Evolutionary conservation across 345 rosid species (phyloP).

Genomic region (Chamaenerion angustifolium): DNA sequence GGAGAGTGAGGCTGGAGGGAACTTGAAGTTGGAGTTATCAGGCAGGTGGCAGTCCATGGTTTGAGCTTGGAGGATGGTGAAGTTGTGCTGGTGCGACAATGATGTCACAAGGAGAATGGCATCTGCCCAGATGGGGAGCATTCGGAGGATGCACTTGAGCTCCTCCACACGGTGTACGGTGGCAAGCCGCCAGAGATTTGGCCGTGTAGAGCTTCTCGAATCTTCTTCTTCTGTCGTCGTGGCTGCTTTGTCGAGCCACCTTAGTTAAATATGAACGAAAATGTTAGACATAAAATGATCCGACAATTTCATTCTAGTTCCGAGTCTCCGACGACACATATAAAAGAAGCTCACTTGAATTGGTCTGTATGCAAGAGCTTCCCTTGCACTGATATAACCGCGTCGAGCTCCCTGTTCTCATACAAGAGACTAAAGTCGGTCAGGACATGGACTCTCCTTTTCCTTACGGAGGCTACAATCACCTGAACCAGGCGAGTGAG

Average conservation of each 20-base stretch:
- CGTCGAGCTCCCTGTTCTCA: slow-evolving; percentile 32
- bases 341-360: slow-evolving; percentile 27
- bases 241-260: slow-evolving; percentile 56
- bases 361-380: slow-evolving; percentile 43
- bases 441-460: slow-evolving; percentile 21
- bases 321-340: neutral
- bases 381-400: slow-evolving; percentile 31
- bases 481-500: slow-evolving; percentile 38
- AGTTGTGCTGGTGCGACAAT: too few relatives aligned
- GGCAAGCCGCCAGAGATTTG: slow-evolving; percentile 34
- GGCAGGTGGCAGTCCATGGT: too few relatives aligned
- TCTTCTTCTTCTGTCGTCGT: slow-evolving; percentile 25
- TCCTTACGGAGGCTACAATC: slow-evolving; percentile 32
- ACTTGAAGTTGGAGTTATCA: too few relatives aligned
- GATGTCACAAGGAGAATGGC: too few relatives aligned
- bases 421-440: slow-evolving; percentile 23
- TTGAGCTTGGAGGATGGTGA: too few relatives aligned
- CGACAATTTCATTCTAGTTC: too few relatives aligned
- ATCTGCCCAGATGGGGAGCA: too few relatives aligned
- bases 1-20: too few relatives aligned
- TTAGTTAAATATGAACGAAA: slow-evolving; percentile 5
- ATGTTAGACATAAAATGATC: too few relatives aligned
- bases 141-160: slow-evolving; percentile 41
- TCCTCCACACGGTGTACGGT: slow-evolving; percentile 57
- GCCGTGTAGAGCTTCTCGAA: slow-evolving; percentile 4